Evolutionary conservation across 768 basidiomycete species (phyloP).

Genomic region (Lepiota venenata): DNA sequence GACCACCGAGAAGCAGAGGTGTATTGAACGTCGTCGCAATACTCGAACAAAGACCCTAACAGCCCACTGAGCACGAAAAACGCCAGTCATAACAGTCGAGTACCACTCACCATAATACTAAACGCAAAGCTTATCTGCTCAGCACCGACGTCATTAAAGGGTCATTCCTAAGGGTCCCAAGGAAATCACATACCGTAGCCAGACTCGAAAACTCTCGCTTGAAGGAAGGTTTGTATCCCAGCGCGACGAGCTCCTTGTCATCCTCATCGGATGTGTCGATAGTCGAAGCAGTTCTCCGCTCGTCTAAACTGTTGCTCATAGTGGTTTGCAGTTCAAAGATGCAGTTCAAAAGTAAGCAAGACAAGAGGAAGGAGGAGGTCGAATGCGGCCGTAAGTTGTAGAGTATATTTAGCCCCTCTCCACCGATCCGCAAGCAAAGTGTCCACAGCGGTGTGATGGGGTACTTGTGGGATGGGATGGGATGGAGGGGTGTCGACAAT

Average conservation of each 20-base stretch:
- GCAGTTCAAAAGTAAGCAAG: too few relatives aligned
- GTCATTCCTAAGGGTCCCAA: neutral
- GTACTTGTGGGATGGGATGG: too few relatives aligned
- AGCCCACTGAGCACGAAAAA: neutral
- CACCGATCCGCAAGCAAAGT: neutral
- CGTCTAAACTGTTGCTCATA: conserved; percentile 16
- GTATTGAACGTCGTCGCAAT: conserved; percentile 80
- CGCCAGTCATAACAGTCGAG: neutral
- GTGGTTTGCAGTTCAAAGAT: neutral
- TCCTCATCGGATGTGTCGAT: conserved; percentile 44
- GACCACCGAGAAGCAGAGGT: conserved; percentile 65
- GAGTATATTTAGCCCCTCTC: conserved; percentile 2
- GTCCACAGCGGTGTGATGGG: too few relatives aligned
- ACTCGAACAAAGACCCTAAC: conserved; percentile 67
- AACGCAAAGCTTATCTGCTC: conserved; percentile 69
- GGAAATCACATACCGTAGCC: conserved; percentile 52
- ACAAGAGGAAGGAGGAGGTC: too few relatives aligned
- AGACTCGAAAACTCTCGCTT: conserved; percentile 82
- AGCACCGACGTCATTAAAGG: conserved; percentile 1
- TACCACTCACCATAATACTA: conserved; percentile 61
- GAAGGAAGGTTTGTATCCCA: conserved; percentile 79
- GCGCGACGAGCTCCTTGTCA: conserved; percentile 58
- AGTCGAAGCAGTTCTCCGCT: conserved; percentile 17
- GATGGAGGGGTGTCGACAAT: too few relatives aligned
- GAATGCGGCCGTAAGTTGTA: neutral